A percentile compares a stretch with the other conserved stretches of the same genome.
Conservation (phyloP, 345 rosid genomes). For the Raphanus raphanistrum region DNA sequence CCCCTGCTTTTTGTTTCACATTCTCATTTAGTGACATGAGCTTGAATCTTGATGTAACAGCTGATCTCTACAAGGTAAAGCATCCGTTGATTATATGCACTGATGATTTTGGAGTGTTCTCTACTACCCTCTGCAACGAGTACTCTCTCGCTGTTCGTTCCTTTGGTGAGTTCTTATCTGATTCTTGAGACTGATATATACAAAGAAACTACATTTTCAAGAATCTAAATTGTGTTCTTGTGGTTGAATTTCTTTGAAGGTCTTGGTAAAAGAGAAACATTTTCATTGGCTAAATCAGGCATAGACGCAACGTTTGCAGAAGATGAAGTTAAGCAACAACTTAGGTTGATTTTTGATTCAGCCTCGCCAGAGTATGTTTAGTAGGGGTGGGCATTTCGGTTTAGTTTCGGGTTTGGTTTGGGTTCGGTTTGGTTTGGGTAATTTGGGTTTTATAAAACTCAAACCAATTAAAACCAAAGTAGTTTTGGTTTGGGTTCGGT, state of each 20-base stretch:
- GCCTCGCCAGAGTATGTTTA: constrained; percentile 42
- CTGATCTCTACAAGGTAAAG: constrained; percentile 60
- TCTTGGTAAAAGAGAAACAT: constrained; percentile 62
- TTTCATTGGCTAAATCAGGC: constrained; percentile 62
- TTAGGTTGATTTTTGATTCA: constrained; percentile 46
- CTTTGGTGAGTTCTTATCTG: constrained; percentile 53
- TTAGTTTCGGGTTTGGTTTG: too few species aligned
- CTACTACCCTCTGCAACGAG: constrained; percentile 76
- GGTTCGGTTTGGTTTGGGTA: too few species aligned
- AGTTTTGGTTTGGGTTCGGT: too few species aligned
- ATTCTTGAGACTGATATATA: not conserved
- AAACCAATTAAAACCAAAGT: too few species aligned
- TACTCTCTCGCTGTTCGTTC: constrained; percentile 69
- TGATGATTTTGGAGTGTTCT: constrained; percentile 85
- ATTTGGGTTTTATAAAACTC: too few species aligned
- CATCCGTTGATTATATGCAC: constrained; percentile 87
- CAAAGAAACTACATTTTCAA: constrained; percentile 4
- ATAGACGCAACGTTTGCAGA: constrained; percentile 69
- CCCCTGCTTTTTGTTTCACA: not conserved
- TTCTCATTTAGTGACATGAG: not conserved
- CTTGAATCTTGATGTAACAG: constrained; percentile 42
- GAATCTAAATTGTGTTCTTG: constrained; percentile 2
- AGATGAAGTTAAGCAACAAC: constrained; percentile 59
- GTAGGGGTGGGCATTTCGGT: too few species aligned
- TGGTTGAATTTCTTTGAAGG: constrained; percentile 38